A percentile compares a stretch with the other conserved stretches of the same genome.
Conservation (phyloP, 2,329 filamentous ascomycete species). For the Colletotrichum eleusines region DNA sequence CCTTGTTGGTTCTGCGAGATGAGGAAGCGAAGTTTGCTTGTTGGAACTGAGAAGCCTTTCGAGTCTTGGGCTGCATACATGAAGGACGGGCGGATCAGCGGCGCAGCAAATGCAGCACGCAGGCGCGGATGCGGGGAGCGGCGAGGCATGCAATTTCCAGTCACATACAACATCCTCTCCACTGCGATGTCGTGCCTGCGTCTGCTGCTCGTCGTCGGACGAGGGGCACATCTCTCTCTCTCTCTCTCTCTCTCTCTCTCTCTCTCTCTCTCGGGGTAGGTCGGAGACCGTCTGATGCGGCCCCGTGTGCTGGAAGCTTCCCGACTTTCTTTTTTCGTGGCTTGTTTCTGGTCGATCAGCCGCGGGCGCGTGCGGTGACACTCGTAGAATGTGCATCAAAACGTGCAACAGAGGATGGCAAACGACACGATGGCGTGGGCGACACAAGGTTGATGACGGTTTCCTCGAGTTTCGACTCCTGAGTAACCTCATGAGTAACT, state of each 20-base stretch:
- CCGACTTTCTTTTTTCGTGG: background rate
- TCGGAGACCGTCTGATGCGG: background rate
- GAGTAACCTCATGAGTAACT: no score
- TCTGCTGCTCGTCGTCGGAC: conserved; percentile 15
- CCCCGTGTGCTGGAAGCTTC: background rate
- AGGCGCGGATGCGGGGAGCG: conserved; percentile 19
- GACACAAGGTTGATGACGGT: conserved; percentile 6
- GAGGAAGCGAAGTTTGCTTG: conserved; percentile 12
- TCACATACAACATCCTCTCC: conserved; percentile 14
- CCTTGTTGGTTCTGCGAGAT: conserved; percentile 20
- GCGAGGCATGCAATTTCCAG: conserved; percentile 24
- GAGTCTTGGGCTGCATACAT: conserved; percentile 6
- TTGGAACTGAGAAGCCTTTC: conserved; percentile 16
- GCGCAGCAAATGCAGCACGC: conserved; percentile 20
- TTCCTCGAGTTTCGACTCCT: background rate
- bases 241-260: no score
- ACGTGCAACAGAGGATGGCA: conserved; percentile 13
- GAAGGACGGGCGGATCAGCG: conserved; percentile 6
- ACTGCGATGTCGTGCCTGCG: conserved; percentile 17
- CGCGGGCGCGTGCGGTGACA: background rate
- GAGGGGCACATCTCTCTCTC: background rate
- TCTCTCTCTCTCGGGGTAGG: no score
- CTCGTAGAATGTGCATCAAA: conserved; percentile 6
- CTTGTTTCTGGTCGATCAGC: conserved; percentile 25
- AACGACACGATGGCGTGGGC: conserved; percentile 9